Base-by-base conservation (phyloP, 2,329 filamentous ascomycete species). In the Sporothrix inflata region DNA sequence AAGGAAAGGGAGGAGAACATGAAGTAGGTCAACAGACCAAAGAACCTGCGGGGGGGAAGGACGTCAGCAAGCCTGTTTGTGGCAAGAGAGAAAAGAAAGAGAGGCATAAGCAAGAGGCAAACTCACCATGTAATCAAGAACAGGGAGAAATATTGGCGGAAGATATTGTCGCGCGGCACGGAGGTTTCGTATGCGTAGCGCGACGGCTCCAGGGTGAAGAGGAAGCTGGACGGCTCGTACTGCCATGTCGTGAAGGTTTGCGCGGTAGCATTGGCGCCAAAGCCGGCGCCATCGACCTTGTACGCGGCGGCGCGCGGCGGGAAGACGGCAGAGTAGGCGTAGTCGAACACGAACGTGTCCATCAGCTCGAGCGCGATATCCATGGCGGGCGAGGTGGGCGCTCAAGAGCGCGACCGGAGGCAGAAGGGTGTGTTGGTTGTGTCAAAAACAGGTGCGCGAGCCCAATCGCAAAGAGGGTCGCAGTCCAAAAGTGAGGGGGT, bases 291-390 rank as follows among this genome's bases (percentile, higher is more conserved):
- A n/a, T 27, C 42, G 74, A 84, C 83, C 79, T 87, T 85, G 78
- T 87, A 87, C 21, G 85, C 85, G 38, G 85, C 84, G 14, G 85
- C 82, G 40, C 82, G 84, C 61, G 84, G 84, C 8, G 94, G 94
- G n/a, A 92, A 84, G 6, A 92, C 76, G 47, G 83, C 85, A 67
- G 94, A 91, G 80, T 97, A 98, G 73, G 92, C 77, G 76, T 91
- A 88, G 83, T 98, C 95, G 81, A 92, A 91, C 75, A 94, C 78
- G 78, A 91, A 93, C 77, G 91, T 93, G 83, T 98, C 95, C 82
- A 89, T 87, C 73, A 94, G 78, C 83, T 98, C 94, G 76, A 98
- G 91, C 61, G 96, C 89, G 83, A 98, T 89, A 86, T 98, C 95
- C 95, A 98, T 98, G 72, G 68, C 51, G 70, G 72, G 14, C 30